Conservation (phyloP, 2,329 filamentous ascomycete species). For the Trichoderma sp. region DNA sequence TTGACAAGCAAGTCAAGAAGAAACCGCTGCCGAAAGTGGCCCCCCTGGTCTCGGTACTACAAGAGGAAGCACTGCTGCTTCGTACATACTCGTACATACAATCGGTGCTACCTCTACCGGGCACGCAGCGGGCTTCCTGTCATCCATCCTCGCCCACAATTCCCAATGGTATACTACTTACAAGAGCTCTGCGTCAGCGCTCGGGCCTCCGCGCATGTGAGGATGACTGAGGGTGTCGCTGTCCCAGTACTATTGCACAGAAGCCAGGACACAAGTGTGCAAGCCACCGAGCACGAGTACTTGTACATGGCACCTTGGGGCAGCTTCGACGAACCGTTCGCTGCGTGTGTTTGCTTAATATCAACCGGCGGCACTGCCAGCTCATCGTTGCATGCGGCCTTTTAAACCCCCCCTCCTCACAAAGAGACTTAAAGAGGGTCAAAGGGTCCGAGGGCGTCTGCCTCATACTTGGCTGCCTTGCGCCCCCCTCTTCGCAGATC, state of each 20-base stretch:
- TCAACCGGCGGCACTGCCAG: slow-evolving; percentile 64
- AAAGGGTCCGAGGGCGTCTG: slow-evolving; percentile 20
- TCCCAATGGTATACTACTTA: neutral
- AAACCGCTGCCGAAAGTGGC: slow-evolving; percentile 1
- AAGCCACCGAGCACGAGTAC: slow-evolving; percentile 5
- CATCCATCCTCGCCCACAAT: slow-evolving; percentile 5
- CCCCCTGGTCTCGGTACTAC: slow-evolving; percentile 18
- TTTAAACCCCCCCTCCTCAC: slow-evolving; percentile 32
- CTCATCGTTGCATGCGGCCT: slow-evolving; percentile 71
- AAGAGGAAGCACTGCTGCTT: neutral
- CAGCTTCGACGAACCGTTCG: slow-evolving; percentile 11
- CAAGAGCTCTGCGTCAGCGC: slow-evolving; percentile 8
- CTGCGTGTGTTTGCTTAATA: slow-evolving; percentile 26
- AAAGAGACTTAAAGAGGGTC: slow-evolving; percentile 15
- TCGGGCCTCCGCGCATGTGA: slow-evolving; percentile 1
- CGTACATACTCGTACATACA: neutral
- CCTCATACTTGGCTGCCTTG: slow-evolving; percentile 16
- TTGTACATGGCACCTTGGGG: neutral
- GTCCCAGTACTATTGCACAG: slow-evolving; percentile 4
- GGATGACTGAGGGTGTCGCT: slow-evolving; percentile 12
- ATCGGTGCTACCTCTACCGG: slow-evolving; percentile 10
- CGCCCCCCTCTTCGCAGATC: slow-evolving; percentile 13
- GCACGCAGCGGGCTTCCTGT: slow-evolving; percentile 5
- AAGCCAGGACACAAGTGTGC: neutral
- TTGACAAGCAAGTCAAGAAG: neutral